These are phyloP conservation scores for Saccharum officinarum DNA, from an alignment of 176 grass and related monocot genomes.

Conservation along the genomic window DNA sequence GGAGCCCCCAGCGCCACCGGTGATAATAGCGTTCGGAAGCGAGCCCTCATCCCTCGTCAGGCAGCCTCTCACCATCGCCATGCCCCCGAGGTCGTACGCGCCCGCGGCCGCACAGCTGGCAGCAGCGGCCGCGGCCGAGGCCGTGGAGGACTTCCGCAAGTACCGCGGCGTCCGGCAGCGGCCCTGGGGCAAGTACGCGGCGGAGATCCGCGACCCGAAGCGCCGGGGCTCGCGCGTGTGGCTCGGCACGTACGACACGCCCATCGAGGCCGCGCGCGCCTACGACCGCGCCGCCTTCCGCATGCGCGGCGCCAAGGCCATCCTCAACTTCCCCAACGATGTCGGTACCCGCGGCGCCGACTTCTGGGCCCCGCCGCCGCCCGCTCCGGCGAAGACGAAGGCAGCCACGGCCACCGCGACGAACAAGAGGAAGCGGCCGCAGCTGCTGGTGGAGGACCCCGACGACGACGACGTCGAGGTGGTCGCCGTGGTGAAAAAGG, in stretches of 20 bases:
- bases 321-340: conserved; percentile 90
- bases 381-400: neutral
- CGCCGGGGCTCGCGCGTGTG: conserved; percentile 72
- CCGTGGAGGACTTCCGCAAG: conserved; percentile 45
- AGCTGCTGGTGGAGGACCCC: neutral
- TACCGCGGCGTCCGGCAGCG: conserved; percentile 72
- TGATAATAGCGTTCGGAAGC: too few species aligned
- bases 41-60: neutral
- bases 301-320: conserved; percentile 74
- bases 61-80: conserved; percentile 9
- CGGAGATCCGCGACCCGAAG: conserved; percentile 91
- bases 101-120: neutral
- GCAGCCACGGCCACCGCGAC: neutral
- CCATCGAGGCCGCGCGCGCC: conserved; percentile 63
- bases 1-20: neutral
- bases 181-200: conserved; percentile 83
- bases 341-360: conserved; percentile 45
- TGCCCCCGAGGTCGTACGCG: conserved; percentile 20
- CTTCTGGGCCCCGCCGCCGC: neutral
- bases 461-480: conserved; percentile 26
- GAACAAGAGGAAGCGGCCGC: conserved; percentile 26
- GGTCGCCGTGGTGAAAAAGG: conserved; percentile 27
- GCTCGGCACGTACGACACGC: conserved; percentile 77
- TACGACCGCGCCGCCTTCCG: conserved; percentile 76
- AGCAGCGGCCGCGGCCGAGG: neutral